Percentiles rank a stretch among this genome's conserved stretches.
These are phyloP conservation scores for Gryganskiella cystojenkinii DNA, from an alignment of 192 early-diverging fungal species.

Conservation along the genomic window DNA sequence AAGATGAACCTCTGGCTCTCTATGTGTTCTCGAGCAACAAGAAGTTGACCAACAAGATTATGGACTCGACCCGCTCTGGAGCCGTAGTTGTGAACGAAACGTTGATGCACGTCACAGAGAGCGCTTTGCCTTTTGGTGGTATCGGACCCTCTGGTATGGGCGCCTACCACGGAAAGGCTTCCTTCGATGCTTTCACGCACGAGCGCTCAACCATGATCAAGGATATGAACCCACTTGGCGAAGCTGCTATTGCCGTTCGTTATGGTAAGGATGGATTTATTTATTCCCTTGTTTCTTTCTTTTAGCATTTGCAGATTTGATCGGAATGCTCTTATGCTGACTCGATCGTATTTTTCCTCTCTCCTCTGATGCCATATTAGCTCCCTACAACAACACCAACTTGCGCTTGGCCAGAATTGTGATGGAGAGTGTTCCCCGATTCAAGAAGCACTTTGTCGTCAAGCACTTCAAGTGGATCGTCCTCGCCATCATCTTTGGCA, in stretches of 20 bases:
- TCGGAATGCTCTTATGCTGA: too few relatives aligned
- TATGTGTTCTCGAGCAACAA: constrained; percentile 77
- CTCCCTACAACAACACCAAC: constrained; percentile 35
- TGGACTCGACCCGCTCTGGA: constrained; percentile 82
- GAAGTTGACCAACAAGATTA: constrained; percentile 68
- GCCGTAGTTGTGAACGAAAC: constrained; percentile 84
- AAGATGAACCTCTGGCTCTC: constrained; percentile 81
- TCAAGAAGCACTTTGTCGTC: constrained; percentile 41
- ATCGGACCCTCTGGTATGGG: constrained; percentile 89
- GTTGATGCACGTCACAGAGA: constrained; percentile 71
- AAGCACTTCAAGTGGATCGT: constrained; percentile 50
- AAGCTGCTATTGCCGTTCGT: constrained; percentile 28
- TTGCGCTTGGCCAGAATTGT: constrained; percentile 23
- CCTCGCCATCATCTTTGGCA: constrained; percentile 42
- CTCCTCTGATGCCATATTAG: not conserved
- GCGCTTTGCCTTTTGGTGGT: constrained; percentile 87
- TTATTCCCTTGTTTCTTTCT: too few relatives aligned
- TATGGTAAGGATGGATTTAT: constrained; percentile 15
- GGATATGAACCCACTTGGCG: constrained; percentile 33
- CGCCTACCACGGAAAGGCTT: constrained; percentile 81
- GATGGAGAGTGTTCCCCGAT: constrained; percentile 29
- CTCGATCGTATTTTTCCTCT: too few relatives aligned
- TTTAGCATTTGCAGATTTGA: too few relatives aligned
- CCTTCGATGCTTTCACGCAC: constrained; percentile 87
- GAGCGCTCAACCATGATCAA: constrained; percentile 71